Conservation (phyloP, 2,329 filamentous ascomycete species). For the Fusarium xylarioides region DNA sequence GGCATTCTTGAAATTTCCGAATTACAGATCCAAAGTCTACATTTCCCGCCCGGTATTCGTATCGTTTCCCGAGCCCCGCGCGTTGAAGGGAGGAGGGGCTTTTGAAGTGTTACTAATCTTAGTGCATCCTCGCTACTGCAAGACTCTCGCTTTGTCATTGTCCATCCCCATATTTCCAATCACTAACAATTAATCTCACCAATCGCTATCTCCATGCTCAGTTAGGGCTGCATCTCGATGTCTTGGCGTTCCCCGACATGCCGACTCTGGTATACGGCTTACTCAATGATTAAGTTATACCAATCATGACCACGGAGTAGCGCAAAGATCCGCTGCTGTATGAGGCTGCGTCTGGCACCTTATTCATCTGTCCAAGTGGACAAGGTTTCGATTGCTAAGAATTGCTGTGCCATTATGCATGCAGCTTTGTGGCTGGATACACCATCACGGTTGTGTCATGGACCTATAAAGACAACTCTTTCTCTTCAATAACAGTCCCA, state of each 20-base stretch:
- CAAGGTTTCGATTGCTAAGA: conserved; percentile 27
- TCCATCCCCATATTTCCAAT: neutral
- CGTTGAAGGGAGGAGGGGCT: fast-evolving
- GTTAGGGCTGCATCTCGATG: conserved; percentile 13
- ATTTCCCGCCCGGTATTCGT: neutral
- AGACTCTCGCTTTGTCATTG: conserved; percentile 20
- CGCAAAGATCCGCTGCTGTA: neutral
- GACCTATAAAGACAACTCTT: conserved; percentile 11
- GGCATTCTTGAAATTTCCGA: neutral
- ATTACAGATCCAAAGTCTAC: neutral
- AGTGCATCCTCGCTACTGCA: neutral
- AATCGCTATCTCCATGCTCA: neutral
- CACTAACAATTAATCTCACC: neutral
- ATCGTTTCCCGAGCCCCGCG: conserved; percentile 16
- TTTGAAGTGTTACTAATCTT: neutral
- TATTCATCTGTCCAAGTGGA: neutral
- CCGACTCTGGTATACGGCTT: conserved; percentile 13
- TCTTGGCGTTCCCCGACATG: conserved; percentile 39
- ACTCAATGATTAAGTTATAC: neutral
- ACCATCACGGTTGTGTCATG: conserved; percentile 4
- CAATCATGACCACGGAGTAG: neutral
- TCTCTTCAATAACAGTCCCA: neutral
- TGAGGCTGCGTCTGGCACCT: neutral
- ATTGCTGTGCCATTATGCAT: neutral
- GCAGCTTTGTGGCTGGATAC: conserved; percentile 4